A percentile compares a stretch with the other conserved stretches of the same genome.
phyloP scores from a whole-genome alignment of 495 filamentous ascomycete genomes.

The Barbatosphaeria neglecta region DNA sequence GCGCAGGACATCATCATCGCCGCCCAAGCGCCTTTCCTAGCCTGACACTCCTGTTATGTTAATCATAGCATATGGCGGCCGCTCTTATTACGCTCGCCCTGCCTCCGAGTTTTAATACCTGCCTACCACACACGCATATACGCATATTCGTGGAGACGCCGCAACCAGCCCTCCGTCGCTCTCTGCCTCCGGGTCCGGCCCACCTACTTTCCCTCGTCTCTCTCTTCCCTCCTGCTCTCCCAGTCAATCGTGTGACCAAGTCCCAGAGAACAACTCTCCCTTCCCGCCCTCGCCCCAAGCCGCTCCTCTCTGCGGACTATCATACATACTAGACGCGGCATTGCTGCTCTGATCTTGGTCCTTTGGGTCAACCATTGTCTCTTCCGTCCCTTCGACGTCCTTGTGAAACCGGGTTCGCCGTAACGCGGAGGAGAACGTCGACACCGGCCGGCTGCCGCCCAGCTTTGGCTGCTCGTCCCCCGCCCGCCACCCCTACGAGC shows the following conservation, averaged over 20 bases:
- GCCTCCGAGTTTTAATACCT: constrained; percentile 1
- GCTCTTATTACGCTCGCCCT: background rate
- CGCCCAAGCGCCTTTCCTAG: background rate
- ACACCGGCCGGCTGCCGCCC: background rate
- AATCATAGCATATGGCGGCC: background rate
- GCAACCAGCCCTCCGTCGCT: no score
- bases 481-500: no score
- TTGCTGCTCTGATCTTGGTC: background rate
- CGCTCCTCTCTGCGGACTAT: background rate
- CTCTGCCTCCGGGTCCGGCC: no score
- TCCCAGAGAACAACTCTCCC: background rate
- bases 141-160: background rate
- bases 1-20: background rate
- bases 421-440: background rate
- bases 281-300: background rate
- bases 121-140: background rate
- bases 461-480: background rate
- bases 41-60: background rate
- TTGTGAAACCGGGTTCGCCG: background rate
- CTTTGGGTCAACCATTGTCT: background rate
- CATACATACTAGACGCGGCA: background rate
- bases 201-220: background rate
- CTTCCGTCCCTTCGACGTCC: background rate
- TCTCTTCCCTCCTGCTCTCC: background rate
- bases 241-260: background rate